Evolutionary conservation across 1,139 yeast genomes (phyloP).

Genomic region (Yamadazyma membranifaciens): DNA sequence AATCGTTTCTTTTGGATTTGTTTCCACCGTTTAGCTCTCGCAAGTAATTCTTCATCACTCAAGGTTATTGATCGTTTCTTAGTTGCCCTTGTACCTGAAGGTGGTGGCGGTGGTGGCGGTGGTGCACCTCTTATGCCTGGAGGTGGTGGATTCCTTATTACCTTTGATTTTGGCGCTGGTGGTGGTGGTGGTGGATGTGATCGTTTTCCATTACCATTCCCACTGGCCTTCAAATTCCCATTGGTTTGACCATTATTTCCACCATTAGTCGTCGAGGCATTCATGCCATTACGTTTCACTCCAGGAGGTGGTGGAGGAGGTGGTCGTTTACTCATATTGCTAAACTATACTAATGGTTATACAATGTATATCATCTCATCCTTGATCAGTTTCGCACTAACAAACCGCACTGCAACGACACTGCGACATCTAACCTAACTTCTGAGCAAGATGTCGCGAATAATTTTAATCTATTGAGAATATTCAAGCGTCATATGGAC

Average conservation of each 20-base stretch:
- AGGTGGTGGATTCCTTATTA: slow-evolving; percentile 2
- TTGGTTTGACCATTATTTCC: neutral
- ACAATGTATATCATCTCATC: slow-evolving; percentile 1
- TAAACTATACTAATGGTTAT: too few species aligned
- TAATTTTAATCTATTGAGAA: neutral
- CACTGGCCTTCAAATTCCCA: neutral
- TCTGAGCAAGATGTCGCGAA: neutral
- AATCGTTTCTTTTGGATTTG: slow-evolving; percentile 59
- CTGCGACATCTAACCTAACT: neutral
- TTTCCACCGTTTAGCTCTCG: slow-evolving; percentile 64
- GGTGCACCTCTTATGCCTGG: neutral
- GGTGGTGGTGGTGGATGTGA: slow-evolving; percentile 2
- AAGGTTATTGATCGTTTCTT: slow-evolving; percentile 9
- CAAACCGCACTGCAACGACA: neutral
- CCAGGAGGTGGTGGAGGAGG: slow-evolving; percentile 9
- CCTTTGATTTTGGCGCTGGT: slow-evolving; percentile 1
- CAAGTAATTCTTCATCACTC: slow-evolving; percentile 26
- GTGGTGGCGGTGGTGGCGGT: slow-evolving; percentile 18
- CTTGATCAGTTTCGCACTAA: slow-evolving; percentile 1
- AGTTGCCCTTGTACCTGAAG: slow-evolving; percentile 7
- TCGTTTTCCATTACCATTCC: neutral
- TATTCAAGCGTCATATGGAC: too few species aligned
- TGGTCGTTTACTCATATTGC: slow-evolving; percentile 8
- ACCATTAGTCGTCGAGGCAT: neutral
- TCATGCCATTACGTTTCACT: slow-evolving; percentile 4